Percentiles rank a stretch among this genome's conserved stretches.
phyloP scores from a whole-genome alignment of 805 yeast species.

The Yarrowia keelungensis region DNA sequence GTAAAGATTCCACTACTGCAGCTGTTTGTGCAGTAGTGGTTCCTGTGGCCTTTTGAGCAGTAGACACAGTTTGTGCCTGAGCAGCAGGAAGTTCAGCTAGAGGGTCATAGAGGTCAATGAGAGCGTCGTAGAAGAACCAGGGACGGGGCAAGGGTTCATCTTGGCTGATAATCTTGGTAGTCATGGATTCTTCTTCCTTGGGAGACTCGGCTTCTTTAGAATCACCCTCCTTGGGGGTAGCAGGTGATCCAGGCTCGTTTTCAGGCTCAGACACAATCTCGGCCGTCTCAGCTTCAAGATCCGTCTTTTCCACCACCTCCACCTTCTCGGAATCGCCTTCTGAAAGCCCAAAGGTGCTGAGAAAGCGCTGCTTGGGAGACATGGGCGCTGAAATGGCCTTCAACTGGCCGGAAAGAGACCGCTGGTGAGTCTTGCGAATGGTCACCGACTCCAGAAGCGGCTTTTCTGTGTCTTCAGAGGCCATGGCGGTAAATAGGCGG shows the following conservation, averaged over 20 bases:
- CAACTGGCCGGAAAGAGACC: not conserved
- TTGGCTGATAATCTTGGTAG: conserved; percentile 12
- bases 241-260: not conserved
- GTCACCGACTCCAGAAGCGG: conserved; percentile 16
- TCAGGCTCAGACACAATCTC: not conserved
- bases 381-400: conserved; percentile 26
- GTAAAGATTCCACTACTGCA: conserved; percentile 9
- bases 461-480: not conserved
- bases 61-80: conserved; percentile 2
- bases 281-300: not conserved
- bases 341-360: conserved; percentile 16
- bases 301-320: not conserved
- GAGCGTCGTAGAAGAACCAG: conserved; percentile 46
- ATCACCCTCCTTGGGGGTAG: not conserved
- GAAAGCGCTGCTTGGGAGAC: conserved; percentile 25
- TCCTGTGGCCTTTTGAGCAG: conserved; percentile 36
- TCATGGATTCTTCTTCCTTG: not conserved
- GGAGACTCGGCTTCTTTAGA: not conserved
- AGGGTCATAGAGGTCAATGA: conserved; percentile 45
- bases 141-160: conserved; percentile 11
- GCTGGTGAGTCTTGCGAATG: conserved; percentile 7
- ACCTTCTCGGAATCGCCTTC: conserved; percentile 11
- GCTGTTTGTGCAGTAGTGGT: conserved; percentile 36
- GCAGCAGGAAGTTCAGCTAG: conserved; percentile 45
- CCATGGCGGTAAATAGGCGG: not conserved